Base-by-base conservation (phyloP, 2,329 filamentous ascomycete species). In the Coccinonectria pachysandricola region DNA sequence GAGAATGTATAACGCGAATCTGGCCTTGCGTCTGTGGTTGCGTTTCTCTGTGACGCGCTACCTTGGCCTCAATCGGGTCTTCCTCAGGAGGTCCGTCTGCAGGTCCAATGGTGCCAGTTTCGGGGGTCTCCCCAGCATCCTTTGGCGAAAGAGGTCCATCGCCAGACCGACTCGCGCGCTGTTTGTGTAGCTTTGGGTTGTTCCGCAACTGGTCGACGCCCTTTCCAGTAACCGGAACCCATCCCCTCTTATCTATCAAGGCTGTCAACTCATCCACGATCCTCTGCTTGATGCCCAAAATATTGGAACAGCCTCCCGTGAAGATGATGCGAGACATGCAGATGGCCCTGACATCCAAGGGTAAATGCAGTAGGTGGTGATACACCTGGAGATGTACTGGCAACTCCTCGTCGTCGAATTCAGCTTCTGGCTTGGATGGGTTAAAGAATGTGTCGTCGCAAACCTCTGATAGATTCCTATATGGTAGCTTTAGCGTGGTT, bases 301-400 rank as follows among this genome's bases (percentile, higher is more conserved):
- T 75, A 14, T 70, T 70, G 5, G 85, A 75, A 24, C 80, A 80
- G 3, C 85, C 85, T 16, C 91, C 91, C 0, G 79, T 79, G 46
- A 98, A 81, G 10, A 94, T 64, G 23, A 96, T 81, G 19, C 88
- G 80, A 2, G 86, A 77, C 75, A 95, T 91, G 53, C 88, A 95
- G 4, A 79, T 58, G 1, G 81, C 78, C 13, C 91, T 75, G 4
- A 87, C 75, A 52, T 98, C 91, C 4, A 88, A 59, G 0, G 86
- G 82, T 1, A 95, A 63, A 6, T 73, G 66, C 2, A 92, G 63
- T 2, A 98, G 67, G 19, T 76, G 70, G 27, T 72, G 70, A 54
- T 93, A 92, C 3, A 92, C 63, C 7, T 96, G 66, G 8, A 76
- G 50, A 26, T 82, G 83, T 1, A 96, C 46, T 0, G 88, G 77